Evolutionary conservation across 768 basidiomycete genomes (phyloP).

Genomic region (Cyathus striatus): DNA sequence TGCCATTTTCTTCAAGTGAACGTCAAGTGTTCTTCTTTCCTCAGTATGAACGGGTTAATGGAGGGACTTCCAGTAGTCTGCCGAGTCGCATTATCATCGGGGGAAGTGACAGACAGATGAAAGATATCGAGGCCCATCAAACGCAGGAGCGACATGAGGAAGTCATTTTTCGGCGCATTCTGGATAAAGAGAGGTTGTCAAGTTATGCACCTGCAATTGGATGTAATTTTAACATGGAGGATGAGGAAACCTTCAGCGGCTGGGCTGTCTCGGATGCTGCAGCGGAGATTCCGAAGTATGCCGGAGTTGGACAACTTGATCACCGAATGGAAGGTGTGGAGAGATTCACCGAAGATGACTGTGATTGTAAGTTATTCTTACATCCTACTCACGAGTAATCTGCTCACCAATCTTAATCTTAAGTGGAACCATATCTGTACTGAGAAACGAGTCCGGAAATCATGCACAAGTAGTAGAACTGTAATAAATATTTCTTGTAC

Average conservation of each 20-base stretch:
- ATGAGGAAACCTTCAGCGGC: conserved; percentile 12
- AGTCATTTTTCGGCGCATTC: background rate
- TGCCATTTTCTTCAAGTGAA: conserved; percentile 13
- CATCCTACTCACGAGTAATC: background rate
- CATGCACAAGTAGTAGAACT: too few relatives aligned
- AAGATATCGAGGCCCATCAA: too few relatives aligned
- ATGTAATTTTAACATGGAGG: background rate
- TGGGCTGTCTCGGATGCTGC: conserved; percentile 11
- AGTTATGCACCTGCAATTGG: background rate
- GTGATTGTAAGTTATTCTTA: conserved; percentile 11
- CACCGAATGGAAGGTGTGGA: conserved; percentile 14
- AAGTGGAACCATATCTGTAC: conserved; percentile 11
- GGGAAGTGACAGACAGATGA: too few relatives aligned
- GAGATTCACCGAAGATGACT: conserved; percentile 18
- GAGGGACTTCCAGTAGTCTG: background rate
- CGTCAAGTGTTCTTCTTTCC: conserved; percentile 18
- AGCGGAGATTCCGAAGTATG: conserved; percentile 5
- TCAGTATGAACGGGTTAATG: conserved; percentile 11
- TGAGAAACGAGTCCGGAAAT: too few relatives aligned
- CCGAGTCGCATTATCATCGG: background rate
- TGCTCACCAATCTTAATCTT: background rate
- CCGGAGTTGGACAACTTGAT: conserved; percentile 17
- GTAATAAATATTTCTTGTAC: too few relatives aligned
- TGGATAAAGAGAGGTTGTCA: background rate
- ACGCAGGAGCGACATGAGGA: background rate